phyloP scores from a whole-genome alignment of 345 rosid genomes.

The Arabidopsis suecica region DNA sequence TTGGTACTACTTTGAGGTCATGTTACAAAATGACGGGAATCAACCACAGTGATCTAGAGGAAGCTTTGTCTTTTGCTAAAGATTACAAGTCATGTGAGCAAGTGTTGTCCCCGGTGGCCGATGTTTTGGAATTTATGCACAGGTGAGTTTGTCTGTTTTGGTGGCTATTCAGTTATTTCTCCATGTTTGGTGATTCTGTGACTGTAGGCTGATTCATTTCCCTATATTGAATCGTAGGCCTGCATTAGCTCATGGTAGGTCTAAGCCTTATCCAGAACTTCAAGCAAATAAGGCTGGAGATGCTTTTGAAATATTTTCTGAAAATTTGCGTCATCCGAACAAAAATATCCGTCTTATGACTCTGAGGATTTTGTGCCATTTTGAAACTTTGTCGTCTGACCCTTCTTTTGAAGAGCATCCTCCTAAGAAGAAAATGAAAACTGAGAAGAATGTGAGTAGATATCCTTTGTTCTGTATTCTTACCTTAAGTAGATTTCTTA shows the following conservation, averaged over 20 bases:
- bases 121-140: constrained; percentile 65
- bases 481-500: background rate
- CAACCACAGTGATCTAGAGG: constrained; percentile 53
- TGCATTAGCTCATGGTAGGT: constrained; percentile 42
- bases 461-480: constrained; percentile 27
- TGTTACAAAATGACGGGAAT: constrained; percentile 44
- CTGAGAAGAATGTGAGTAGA: constrained; percentile 65
- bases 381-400: constrained; percentile 49
- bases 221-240: constrained; percentile 49
- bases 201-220: constrained; percentile 28
- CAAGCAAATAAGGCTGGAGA: constrained; percentile 52
- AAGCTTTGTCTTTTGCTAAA: constrained; percentile 64
- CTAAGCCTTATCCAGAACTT: constrained; percentile 53
- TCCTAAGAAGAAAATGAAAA: constrained; percentile 55
- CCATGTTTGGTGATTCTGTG: constrained; percentile 29
- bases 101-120: constrained; percentile 76
- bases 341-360: constrained; percentile 76
- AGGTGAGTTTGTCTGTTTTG: constrained; percentile 57
- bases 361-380: constrained; percentile 78
- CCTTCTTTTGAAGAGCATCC: constrained; percentile 50
- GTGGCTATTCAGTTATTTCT: constrained; percentile 26
- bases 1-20: constrained; percentile 73
- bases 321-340: constrained; percentile 71
- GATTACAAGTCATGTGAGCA: constrained; percentile 66
- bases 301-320: constrained; percentile 57